Base-by-base conservation (phyloP, 2,329 filamentous ascomycete genomes). In the Cladobotryum mycophilum region DNA sequence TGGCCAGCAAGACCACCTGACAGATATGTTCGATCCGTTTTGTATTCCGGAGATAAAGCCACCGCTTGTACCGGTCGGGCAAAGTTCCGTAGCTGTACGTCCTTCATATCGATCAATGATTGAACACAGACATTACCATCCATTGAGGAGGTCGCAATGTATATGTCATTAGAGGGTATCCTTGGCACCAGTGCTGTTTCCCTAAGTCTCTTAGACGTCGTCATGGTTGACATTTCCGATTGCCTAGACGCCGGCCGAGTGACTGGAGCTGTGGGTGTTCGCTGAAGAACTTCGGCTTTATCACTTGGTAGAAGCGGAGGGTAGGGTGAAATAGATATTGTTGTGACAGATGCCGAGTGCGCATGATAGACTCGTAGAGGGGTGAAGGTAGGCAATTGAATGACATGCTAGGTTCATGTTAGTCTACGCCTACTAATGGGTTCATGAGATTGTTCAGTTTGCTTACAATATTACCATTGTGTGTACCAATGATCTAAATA, bases 71-170 rank as follows among this genome's bases (percentile, higher is more conserved):
- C 84, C 0, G 95, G 95, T 4, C 95, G 82, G 1, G 89, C 89
- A 71, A 97, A 99, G 65, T 96, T 96, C 25, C 93, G 85, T 25
- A 97, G 70, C 52, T 90, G 85, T 2, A 96, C 90, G 69, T 99
- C 93, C 61, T 90, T 95, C 36, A 86, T 72, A 62, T 99, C 92
- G 17, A 93, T 72, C 17, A 99, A 72, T 1, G 89, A 95, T 52
- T 90, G 85, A 1, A 99, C 82, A 61, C 93, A 97, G 13, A 99
- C 89, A 63, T 96, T 92, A 15, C 93, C 95, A 67, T 99, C 93
- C 64, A 95, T 88, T 0, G 93, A 97, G 0, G 93, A 89, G 1
- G 92, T 95, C 1, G 87, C 92, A 58, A 99, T 88, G 66, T 93
- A 88, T 38, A 99, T 95, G 48, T 91, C 85, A 61, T 96, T 97